Base-by-base conservation (phyloP, 2,329 filamentous ascomycete genomes). In the Ceratocystis destructans region DNA sequence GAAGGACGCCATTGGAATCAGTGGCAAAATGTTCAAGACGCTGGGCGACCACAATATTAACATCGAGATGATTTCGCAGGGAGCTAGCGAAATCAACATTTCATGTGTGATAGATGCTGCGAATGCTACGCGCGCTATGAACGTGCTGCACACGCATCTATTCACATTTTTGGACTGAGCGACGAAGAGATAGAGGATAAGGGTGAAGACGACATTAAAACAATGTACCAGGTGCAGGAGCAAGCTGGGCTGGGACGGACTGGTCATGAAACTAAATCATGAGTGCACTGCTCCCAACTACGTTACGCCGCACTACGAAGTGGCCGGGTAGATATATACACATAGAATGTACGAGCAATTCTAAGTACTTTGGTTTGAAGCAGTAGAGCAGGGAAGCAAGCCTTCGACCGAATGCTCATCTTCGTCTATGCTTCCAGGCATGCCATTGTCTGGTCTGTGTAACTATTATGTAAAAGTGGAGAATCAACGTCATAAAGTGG, bases 61-160 rank as follows among this genome's bases (percentile, higher is more conserved):
- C 75, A 90, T 99, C 71, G 94, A 99, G 78, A 99, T 99, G 94
- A 99, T 99, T 71, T 96, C 90, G 28, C 94, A 99, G 79, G 94
- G 94, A 72, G 94, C 94, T 31, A 96, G 92, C 74, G 94, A 99
- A 79, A 99, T 99, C 77, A 99, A 97, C 76, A 99, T 99, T 68
- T 96, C 91, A 10, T 99, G 94, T 73, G 94, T 99, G 59, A 96
- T 99, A 74, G 90, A 95, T 72, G 90, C 90, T 70, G 82, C 87
- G 70, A 91, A 97, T 73, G 92, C 94, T 25, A 90, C 92, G 71
- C 85, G 94, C 71, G 94, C 94, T 41, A 88, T 99, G 81, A 97
- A 95, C 74, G 90, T 97, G 72, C 82, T 99, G 70, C 94, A 99
- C 75, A 97, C 94, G 22, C 93, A 92, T 78, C 83, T 99, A 67